Evolutionary conservation across 2,329 filamentous ascomycete genomes (phyloP).

Genomic region (Colletotrichum brevisporum): DNA sequence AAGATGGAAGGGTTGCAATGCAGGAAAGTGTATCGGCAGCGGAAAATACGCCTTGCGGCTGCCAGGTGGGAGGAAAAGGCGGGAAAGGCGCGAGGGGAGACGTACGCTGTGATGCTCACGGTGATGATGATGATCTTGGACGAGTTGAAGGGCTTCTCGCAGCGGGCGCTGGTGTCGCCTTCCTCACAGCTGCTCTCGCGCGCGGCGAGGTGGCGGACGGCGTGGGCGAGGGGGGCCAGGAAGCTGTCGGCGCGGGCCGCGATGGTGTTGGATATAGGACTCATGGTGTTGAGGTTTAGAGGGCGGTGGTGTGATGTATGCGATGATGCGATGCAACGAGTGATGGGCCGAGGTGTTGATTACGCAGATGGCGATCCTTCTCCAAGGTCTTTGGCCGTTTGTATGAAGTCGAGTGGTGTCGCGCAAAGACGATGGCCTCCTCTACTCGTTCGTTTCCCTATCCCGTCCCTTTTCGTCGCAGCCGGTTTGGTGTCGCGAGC

Average conservation of each 20-base stretch:
- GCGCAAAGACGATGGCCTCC: not conserved
- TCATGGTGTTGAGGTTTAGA: constrained; percentile 3
- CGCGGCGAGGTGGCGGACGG: constrained; percentile 10
- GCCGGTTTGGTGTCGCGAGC: constrained; percentile 11
- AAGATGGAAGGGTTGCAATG: not conserved
- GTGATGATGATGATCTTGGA: constrained; percentile 35
- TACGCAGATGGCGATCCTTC: not conserved
- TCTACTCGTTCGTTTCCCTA: not conserved
- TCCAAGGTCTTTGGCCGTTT: not conserved
- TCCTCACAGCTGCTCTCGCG: constrained; percentile 27
- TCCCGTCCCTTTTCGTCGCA: not conserved
- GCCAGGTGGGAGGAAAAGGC: not conserved
- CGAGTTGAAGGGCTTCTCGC: constrained; percentile 33
- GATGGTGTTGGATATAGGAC: not conserved
- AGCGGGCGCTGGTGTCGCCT: constrained; percentile 24
- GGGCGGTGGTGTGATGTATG: constrained; percentile 3
- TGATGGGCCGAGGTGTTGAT: constrained; percentile 3
- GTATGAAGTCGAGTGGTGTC: not conserved
- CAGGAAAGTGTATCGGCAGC: no score
- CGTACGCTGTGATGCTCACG: constrained; percentile 32
- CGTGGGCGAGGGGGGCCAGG: constrained; percentile 26
- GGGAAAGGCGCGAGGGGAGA: not conserved
- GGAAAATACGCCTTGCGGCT: not conserved
- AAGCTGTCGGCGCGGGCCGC: constrained; percentile 24
- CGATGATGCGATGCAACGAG: not conserved